phyloP scores from a whole-genome alignment of 345 rosid species.

The Gynandropsis gynandra region DNA sequence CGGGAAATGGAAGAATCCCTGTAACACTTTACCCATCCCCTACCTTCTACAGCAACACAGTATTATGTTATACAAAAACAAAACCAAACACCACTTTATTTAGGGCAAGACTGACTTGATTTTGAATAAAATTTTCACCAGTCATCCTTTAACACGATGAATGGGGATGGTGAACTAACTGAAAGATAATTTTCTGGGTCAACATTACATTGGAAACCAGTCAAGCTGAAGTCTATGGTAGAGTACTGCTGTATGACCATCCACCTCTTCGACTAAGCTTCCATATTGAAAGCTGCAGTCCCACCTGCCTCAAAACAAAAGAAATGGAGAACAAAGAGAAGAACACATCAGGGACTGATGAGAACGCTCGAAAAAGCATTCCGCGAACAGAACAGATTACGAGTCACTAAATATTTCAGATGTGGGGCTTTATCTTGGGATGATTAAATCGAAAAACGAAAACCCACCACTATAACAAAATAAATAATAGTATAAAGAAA shows the following conservation, averaged over 20 bases:
- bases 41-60: constrained; percentile 1
- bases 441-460: constrained; percentile 7
- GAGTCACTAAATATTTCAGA: not conserved
- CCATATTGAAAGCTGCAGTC: constrained; percentile 94
- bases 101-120: not conserved
- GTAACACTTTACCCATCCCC: not conserved
- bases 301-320: constrained; percentile 58
- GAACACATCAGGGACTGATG: not conserved
- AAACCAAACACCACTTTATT: not conserved
- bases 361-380: constrained; percentile 17
- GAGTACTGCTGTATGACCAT: constrained; percentile 96
- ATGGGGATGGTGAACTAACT: constrained; percentile 9
- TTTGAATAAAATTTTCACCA: constrained; percentile 6
- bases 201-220: constrained; percentile 85
- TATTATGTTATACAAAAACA: not conserved
- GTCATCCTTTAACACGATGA: not conserved
- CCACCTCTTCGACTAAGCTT: constrained; percentile 98
- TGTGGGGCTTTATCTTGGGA: not conserved
- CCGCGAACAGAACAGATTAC: constrained; percentile 1
- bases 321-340: constrained; percentile 11
- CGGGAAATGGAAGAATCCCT: constrained; percentile 7
- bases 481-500: not conserved
- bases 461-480: constrained; percentile 2
- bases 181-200: not conserved
- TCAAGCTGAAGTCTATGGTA: constrained; percentile 94